Evolutionary conservation across 2,329 filamentous ascomycete genomes (phyloP), one percentile per base, ranked within the genome.

Genomic region (Escovopsis weberi): DNA sequence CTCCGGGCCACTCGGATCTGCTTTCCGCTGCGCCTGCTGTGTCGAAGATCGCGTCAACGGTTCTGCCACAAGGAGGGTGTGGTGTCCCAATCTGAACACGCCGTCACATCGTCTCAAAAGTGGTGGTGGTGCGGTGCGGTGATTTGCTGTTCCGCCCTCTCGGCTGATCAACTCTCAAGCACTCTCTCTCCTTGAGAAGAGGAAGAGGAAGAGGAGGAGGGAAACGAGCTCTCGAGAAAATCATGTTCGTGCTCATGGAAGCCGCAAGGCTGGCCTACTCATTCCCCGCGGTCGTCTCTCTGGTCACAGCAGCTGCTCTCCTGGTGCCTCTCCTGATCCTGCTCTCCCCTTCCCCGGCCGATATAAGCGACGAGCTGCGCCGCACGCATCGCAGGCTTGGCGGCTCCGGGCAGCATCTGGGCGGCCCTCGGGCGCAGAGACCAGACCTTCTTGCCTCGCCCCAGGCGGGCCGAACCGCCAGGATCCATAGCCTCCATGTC

Each of bases 401-500:
- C 47, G 44, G 70, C 28, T 49, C 57, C 15, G 52, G 56, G 18
- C 47, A 54, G 23, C 53, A 58, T 23, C 4, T 23, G 47, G 67
- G 63, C 53, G 64, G 63, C 36, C 56, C 68, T 39, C 51, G 48
- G 33, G 42, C 50, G 38, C 56, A 57, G 43, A 41, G 47, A 41
- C 52, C 49, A 33, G 43, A 48, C 30, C 44, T 44, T 15, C 15
- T 38, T 53, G 53, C 35, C 35, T 45, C 47, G 38, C 40, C 47
- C 23, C 50, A 50, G 30, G 44, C 53, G 8, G 46, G 47, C 39
- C 44, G 52, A 49, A 33, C 45, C 32, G 40, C 53, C 44, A 46
- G 43, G 18, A 57, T 73, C 41, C 61, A 85, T 58, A 83, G 82
- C 43, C 66, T 94, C 41, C 80, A 79, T 63, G 72, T 87, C 46